These are phyloP conservation scores for Naganishia randhawae DNA, from an alignment of 768 basidiomycete genomes.

Conservation along the genomic window DNA sequence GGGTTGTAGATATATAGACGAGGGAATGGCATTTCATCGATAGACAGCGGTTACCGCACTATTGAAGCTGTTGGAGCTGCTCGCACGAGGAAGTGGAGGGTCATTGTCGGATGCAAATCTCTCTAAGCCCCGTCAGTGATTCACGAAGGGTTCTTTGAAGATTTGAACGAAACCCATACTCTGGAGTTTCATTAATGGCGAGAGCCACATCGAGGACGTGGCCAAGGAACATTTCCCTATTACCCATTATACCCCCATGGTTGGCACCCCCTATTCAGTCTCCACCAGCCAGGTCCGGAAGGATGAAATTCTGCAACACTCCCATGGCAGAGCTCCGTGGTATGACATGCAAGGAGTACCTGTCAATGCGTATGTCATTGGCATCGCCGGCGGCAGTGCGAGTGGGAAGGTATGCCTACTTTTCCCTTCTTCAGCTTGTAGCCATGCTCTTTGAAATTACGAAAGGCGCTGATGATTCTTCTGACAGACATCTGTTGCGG, in stretches of 20 bases:
- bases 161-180: constrained; percentile 1
- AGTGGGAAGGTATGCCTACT: constrained; percentile 50
- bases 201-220: neutral
- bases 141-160: constrained; percentile 14
- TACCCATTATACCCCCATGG: neutral
- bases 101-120: constrained; percentile 3
- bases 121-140: neutral
- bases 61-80: no score
- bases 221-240: neutral
- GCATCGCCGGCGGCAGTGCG: constrained; percentile 54
- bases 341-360: constrained; percentile 51
- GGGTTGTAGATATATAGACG: no score
- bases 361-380: constrained; percentile 52
- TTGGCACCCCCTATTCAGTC: constrained; percentile 6
- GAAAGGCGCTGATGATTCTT: neutral
- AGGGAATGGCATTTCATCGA: no score
- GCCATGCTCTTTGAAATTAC: neutral
- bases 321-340: constrained; percentile 49
- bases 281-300: constrained; percentile 25
- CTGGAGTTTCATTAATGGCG: neutral
- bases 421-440: neutral
- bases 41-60: no score
- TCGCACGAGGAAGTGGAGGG: constrained; percentile 21
- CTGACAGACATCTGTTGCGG: constrained; percentile 47
- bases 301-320: constrained; percentile 27